Evolutionary conservation across 148 eudicot genomes (phyloP).

Genomic region (Chenopodium suecicum): DNA sequence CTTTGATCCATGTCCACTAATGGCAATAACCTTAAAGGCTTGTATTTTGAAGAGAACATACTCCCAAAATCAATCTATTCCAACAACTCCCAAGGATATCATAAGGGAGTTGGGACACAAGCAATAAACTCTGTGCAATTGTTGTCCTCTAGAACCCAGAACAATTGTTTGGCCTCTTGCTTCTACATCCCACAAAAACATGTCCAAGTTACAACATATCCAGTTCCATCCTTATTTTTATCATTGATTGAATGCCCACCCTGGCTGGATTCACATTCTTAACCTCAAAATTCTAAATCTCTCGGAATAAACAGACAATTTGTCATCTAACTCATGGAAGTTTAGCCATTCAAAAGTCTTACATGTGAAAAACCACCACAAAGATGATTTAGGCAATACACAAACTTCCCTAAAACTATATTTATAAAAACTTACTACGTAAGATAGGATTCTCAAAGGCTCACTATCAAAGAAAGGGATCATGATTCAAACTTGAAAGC

Average conservation of each 20-base stretch:
- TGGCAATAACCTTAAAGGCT: not conserved
- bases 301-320: not conserved
- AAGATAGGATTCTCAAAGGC: not conserved
- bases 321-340: not conserved
- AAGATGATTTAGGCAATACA: not conserved
- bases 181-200: no score
- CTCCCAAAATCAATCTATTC: not conserved
- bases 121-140: not conserved
- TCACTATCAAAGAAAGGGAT: not conserved
- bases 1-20: not conserved
- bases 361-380: not conserved
- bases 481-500: not conserved
- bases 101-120: not conserved
- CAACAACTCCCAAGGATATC: not conserved
- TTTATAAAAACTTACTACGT: not conserved
- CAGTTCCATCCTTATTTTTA: not conserved
- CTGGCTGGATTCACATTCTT: not conserved
- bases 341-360: not conserved
- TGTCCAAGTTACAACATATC: not conserved
- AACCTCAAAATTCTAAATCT: not conserved
- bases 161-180: not conserved
- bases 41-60: not conserved
- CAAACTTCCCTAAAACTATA: not conserved
- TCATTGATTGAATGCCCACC: not conserved
- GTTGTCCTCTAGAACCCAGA: not conserved